Evolutionary conservation across 2,329 filamentous ascomycete genomes (phyloP).

Genomic region (Aureobasidium sp.): DNA sequence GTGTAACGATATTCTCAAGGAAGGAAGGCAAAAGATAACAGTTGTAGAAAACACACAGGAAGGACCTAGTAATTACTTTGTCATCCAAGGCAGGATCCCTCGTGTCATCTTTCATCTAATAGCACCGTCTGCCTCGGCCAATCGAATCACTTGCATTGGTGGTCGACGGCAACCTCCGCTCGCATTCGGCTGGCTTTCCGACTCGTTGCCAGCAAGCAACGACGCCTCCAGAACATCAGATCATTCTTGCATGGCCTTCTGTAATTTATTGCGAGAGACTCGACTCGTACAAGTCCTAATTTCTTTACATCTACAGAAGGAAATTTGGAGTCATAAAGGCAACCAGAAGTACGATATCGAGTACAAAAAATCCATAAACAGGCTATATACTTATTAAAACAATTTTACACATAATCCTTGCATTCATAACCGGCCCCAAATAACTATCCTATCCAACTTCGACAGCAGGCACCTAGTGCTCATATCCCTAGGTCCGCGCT

Average conservation of each 20-base stretch:
- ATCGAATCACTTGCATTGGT: neutral
- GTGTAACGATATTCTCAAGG: neutral
- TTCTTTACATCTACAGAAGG: no score
- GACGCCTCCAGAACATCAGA: neutral
- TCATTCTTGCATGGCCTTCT: neutral
- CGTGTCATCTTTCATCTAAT: neutral
- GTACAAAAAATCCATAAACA: neutral
- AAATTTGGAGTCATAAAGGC: no score
- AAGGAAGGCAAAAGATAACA: neutral
- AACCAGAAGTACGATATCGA: neutral
- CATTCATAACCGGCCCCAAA: neutral
- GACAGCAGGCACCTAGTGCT: neutral
- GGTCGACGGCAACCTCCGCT: neutral
- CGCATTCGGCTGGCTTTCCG: neutral
- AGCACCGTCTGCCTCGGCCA: constrained; percentile 6
- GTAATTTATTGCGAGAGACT: neutral
- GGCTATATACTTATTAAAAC: neutral
- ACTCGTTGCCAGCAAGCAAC: neutral
- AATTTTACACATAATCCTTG: neutral
- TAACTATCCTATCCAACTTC: neutral
- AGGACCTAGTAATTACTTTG: neutral
- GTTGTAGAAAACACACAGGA: neutral
- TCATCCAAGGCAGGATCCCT: neutral
- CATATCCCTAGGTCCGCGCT: neutral
- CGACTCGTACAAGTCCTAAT: no score